These are phyloP conservation scores for Exobasidium rhododendri DNA, from an alignment of 1,284 basidiomycete species.

Conservation along the genomic window DNA sequence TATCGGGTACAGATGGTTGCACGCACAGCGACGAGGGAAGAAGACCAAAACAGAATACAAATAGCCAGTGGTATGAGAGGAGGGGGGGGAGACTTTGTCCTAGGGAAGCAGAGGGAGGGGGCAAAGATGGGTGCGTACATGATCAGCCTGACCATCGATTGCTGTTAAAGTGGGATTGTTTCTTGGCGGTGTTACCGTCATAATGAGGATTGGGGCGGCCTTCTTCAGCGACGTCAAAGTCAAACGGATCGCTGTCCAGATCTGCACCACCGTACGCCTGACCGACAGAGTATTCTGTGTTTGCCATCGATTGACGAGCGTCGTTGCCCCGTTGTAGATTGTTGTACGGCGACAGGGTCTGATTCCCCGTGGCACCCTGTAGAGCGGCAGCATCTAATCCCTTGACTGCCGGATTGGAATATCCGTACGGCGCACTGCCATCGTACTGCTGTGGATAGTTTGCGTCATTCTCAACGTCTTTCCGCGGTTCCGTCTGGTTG, in stretches of 20 bases:
- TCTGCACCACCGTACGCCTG: background rate
- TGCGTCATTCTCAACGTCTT: background rate
- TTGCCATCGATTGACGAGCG: background rate
- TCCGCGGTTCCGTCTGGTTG: background rate
- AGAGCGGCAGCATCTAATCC: background rate
- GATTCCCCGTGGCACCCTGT: background rate
- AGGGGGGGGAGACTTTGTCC: too few species aligned
- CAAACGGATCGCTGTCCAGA: slow-evolving; percentile 2
- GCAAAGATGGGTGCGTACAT: background rate
- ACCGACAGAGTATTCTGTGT: background rate
- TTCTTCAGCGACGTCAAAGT: background rate
- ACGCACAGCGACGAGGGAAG: too few species aligned
- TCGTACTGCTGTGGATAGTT: background rate
- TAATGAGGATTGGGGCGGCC: background rate
- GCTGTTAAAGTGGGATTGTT: background rate
- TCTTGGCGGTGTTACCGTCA: background rate
- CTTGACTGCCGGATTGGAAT: slow-evolving; percentile 2
- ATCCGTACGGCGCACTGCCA: slow-evolving; percentile 2
- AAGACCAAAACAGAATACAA: too few species aligned
- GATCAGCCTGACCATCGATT: slow-evolving; percentile 5
- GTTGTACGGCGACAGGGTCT: background rate
- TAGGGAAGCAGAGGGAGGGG: too few species aligned
- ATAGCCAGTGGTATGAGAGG: too few species aligned
- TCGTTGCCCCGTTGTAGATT: background rate
- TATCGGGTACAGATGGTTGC: background rate